Base-by-base conservation (phyloP, 352 stramenopile genomes). In the Pythium diclinum region DNA sequence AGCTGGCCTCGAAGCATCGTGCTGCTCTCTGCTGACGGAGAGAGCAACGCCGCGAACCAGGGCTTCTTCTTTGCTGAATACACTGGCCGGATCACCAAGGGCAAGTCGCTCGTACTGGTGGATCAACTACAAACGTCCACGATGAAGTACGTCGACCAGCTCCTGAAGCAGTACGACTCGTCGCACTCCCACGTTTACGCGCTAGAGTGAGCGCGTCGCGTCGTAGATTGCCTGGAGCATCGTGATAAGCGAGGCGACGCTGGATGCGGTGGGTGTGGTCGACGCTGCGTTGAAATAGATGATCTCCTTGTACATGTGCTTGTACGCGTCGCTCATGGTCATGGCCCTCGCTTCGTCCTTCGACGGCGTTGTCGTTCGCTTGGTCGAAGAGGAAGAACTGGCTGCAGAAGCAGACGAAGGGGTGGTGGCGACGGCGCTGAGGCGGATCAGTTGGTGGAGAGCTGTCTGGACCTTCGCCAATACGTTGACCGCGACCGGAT, bases 221-320 rank as follows among this genome's bases (percentile, higher is more conserved):
- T 71, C 59, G 42, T 91, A 90, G 65, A 89, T 87, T 7, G 68
- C 67, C 5, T 83, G 79, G 14, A 93, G 59, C 1, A 73, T 89
- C 3, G 67, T 75, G 23, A 93, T 56, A 32, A 88, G 80, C 0
- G 73, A 67, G 10, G 78, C 69, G 38, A 88, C 76, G 40, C 69
- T 79, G n/a, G 67, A 30, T 36, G 47, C 14, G 4, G 54, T 33
- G 3, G 25, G 5, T 2, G 47, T 36, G 2, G 51, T 59, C 17
- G 71, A 67, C 21, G 73, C 78, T 34, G 72, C 76, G 54, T 85
- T 78, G 33, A 83, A 89, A 65, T 92, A 92, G 51, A 94, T 88
- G 38, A 88, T 77, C 57, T 92, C 81, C 48, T 89, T 89, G 77
- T 94, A 94, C 86, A 94, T 92, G 30, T 75, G 71, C 74, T 94